Evolutionary conservation across 2,329 filamentous ascomycete genomes (phyloP).

Genomic region (Cladosporium cucumerinum): DNA sequence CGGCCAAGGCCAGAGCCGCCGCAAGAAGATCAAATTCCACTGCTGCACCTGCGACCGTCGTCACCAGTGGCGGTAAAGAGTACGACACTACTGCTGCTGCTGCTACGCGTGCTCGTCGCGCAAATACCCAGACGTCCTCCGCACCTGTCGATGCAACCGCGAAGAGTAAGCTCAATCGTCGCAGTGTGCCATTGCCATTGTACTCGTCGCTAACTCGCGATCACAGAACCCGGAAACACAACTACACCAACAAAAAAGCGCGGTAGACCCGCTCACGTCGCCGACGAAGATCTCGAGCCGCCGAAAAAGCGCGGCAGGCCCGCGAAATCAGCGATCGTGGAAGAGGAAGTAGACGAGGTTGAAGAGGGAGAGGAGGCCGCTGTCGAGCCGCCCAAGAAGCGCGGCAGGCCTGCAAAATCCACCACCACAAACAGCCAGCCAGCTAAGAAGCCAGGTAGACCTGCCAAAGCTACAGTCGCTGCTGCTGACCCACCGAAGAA

Average conservation of each 20-base stretch:
- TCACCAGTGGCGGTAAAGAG: conserved; percentile 26
- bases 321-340: neutral
- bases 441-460: conserved; percentile 32
- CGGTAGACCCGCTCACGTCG: conserved; percentile 17
- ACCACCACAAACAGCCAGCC: neutral
- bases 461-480: conserved; percentile 19
- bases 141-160: neutral
- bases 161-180: neutral
- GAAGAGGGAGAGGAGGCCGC: neutral
- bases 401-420: conserved; percentile 18
- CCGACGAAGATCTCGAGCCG: neutral
- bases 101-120: conserved; percentile 24
- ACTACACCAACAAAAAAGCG: conserved; percentile 19
- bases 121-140: neutral
- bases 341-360: neutral
- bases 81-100: conserved; percentile 31
- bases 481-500: conserved; percentile 16
- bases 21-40: conserved; percentile 4
- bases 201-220: neutral
- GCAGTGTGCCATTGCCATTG: neutral
- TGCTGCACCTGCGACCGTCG: conserved; percentile 21
- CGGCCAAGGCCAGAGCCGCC: neutral
- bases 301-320: conserved; percentile 21
- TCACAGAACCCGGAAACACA: neutral
- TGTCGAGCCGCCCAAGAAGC: conserved; percentile 18